Percentiles rank a stretch among this genome's conserved stretches.
phyloP scores from a whole-genome alignment of 1,284 basidiomycete genomes.

The Microbotryomycetes sp. region DNA sequence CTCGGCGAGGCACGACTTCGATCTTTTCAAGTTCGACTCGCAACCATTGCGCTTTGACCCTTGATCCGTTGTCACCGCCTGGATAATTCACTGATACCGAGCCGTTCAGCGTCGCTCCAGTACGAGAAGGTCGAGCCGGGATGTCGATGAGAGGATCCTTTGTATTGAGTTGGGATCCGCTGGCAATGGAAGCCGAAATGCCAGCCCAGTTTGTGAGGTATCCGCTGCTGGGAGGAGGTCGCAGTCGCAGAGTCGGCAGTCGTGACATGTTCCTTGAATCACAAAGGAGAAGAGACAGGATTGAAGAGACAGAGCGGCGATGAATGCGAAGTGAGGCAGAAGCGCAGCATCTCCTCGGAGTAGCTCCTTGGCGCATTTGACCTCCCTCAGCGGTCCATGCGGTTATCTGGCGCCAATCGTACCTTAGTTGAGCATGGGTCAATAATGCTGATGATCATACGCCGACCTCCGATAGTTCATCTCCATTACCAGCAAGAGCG shows the following conservation, averaged over 20 bases:
- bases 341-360: too few species aligned
- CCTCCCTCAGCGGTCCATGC: too few species aligned
- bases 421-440: too few species aligned
- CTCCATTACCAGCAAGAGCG: too few species aligned
- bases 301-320: neutral
- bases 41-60: constrained; percentile 12
- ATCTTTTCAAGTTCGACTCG: constrained; percentile 26
- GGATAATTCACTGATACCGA: constrained; percentile 12
- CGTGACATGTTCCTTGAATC: neutral
- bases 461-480: too few species aligned
- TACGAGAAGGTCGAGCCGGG: constrained; percentile 3
- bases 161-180: neutral
- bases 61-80: neutral
- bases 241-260: neutral
- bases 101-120: constrained; percentile 9
- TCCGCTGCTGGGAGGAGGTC: constrained; percentile 8
- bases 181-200: constrained; percentile 9
- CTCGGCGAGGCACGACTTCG: constrained; percentile 8
- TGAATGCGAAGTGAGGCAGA: too few species aligned
- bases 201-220: constrained; percentile 15
- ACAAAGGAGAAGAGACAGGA: neutral
- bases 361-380: too few species aligned
- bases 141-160: constrained; percentile 15
- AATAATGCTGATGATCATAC: too few species aligned
- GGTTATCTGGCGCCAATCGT: too few species aligned